Conservation (phyloP, 495 filamentous ascomycete genomes). For the Lophiostoma macrostomum region DNA sequence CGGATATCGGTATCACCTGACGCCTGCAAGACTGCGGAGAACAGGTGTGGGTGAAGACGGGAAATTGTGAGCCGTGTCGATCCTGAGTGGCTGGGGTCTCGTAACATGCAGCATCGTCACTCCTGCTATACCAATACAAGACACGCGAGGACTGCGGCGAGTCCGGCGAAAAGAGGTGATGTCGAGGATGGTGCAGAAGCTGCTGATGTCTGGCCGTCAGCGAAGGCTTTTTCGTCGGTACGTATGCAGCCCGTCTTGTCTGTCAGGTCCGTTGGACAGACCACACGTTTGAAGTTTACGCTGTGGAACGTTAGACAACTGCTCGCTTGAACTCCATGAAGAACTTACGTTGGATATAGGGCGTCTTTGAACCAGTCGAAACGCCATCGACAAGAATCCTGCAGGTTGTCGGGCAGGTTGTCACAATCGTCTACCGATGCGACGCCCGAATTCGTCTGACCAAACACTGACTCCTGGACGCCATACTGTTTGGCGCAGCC, state of each 20-base stretch:
- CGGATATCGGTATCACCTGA: conserved; percentile 20
- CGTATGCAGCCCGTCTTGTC: conserved; percentile 38
- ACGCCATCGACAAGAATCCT: conserved; percentile 61
- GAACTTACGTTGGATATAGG: conserved; percentile 51
- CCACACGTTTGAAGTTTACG: conserved; percentile 54
- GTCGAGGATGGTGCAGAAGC: conserved; percentile 8
- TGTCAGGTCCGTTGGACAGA: conserved; percentile 58
- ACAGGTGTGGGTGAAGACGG: conserved; percentile 22
- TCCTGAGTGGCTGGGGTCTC: conserved; percentile 11
- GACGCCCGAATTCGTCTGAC: conserved; percentile 57
- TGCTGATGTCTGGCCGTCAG: not conserved
- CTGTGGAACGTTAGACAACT: conserved; percentile 23
- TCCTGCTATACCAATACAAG: conserved; percentile 19
- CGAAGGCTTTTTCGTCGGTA: conserved; percentile 21
- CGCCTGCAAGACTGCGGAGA: not conserved
- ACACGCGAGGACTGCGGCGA: conserved; percentile 13
- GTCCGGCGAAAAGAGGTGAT: not conserved
- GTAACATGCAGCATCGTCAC: conserved; percentile 15
- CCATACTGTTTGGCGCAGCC: conserved; percentile 58
- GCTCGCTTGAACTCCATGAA: not conserved
- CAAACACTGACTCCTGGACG: conserved; percentile 50
- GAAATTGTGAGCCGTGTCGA: conserved; percentile 12
- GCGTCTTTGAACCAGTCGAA: conserved; percentile 64
- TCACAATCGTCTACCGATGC: conserved; percentile 49
- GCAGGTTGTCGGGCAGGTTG: conserved; percentile 53